phyloP scores from a whole-genome alignment of 2,329 filamentous ascomycete species.

The Ophiostoma pallidulum region DNA sequence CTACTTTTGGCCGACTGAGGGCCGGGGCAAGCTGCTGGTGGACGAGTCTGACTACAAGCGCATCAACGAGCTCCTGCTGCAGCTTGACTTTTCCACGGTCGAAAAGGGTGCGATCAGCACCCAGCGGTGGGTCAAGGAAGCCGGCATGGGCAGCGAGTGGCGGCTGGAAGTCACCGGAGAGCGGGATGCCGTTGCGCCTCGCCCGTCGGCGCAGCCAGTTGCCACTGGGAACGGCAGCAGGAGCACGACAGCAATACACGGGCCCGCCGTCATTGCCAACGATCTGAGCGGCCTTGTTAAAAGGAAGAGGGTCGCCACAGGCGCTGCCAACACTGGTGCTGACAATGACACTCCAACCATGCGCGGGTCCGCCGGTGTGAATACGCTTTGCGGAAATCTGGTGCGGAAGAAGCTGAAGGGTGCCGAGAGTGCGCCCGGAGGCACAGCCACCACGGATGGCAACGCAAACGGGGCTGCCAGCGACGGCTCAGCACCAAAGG shows the following conservation, averaged over 20 bases:
- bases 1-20: slow-evolving; percentile 55
- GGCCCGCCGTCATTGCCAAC: slow-evolving; percentile 23
- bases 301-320: slow-evolving; percentile 24
- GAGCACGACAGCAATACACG: no score
- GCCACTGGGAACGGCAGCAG: no score
- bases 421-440: slow-evolving; percentile 10
- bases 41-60: slow-evolving; percentile 57
- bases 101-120: slow-evolving; percentile 57
- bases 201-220: no score
- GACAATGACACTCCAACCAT: no score
- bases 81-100: slow-evolving; percentile 62
- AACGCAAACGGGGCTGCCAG: neutral
- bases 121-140: slow-evolving; percentile 59
- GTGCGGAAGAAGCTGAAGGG: slow-evolving; percentile 44
- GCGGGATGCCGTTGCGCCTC: slow-evolving; percentile 15
- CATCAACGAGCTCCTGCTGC: slow-evolving; percentile 58
- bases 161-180: slow-evolving; percentile 40
- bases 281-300: slow-evolving; percentile 41
- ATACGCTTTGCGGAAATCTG: slow-evolving; percentile 28
- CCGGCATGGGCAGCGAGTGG: slow-evolving; percentile 45
- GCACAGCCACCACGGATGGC: slow-evolving; percentile 12
- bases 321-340: neutral
- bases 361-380: slow-evolving; percentile 21
- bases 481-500: slow-evolving; percentile 25
- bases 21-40: slow-evolving; percentile 55